Evolutionary conservation across 352 stramenopile genomes (phyloP).

Genomic region (Globisporangium sylvaticum): DNA sequence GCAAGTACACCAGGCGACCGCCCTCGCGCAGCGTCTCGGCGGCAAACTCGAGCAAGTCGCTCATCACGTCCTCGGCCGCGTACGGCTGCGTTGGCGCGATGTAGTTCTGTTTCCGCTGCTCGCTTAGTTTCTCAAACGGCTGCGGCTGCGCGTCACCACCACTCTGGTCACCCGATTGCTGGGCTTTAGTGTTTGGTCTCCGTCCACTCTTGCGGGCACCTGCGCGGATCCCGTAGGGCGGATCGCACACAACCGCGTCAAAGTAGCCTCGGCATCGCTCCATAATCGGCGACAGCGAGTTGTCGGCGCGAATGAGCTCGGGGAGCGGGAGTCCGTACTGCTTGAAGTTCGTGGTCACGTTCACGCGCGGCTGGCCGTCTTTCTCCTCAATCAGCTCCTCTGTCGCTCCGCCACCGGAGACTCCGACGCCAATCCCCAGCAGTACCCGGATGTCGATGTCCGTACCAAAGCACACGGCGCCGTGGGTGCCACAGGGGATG

Average conservation of each 20-base stretch:
- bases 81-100: conserved; percentile 96
- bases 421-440: conserved; percentile 82
- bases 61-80: conserved; percentile 95
- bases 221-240: conserved; percentile 92
- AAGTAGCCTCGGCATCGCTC: conserved; percentile 56
- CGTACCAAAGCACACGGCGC: conserved; percentile 92
- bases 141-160: conserved; percentile 13
- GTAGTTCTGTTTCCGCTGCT: conserved; percentile 89
- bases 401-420: conserved; percentile 29
- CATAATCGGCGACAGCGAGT: conserved; percentile 63
- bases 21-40: conserved; percentile 68
- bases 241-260: conserved; percentile 91
- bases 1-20: conserved; percentile 83
- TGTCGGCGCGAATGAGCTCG: conserved; percentile 94
- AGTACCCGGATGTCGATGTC: conserved; percentile 97
- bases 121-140: conserved; percentile 37
- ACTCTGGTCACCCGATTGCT: conserved; percentile 24
- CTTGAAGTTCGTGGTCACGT: conserved; percentile 87
- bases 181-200: conserved; percentile 23
- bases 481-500: conserved; percentile 90
- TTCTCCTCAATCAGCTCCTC: conserved; percentile 17
- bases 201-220: conserved; percentile 92
- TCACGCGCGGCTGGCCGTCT: conserved; percentile 39
- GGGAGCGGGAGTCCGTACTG: conserved; percentile 92
- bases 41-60: conserved; percentile 92